Evolutionary conservation across 139 green algal species (phyloP), one percentile per base, ranked within the genome.

Genomic region (Volvox reticuliferus): DNA sequence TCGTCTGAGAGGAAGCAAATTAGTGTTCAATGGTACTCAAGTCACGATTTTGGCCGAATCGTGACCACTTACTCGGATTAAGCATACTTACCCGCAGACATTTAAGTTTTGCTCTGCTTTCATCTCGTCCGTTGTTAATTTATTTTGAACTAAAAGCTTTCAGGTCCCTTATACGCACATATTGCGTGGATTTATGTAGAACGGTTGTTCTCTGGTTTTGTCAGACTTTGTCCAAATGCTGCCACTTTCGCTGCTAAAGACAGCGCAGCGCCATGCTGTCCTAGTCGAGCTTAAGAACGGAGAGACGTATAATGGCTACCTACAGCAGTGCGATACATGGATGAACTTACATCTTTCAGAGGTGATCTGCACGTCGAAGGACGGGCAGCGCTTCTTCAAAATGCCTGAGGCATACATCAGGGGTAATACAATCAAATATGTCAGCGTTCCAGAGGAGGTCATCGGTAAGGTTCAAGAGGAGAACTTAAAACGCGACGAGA

Each of bases 341-440:
- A 99, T 99, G 98, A 99, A 99, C 91, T 96, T 99, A 20, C 98
- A 99, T 77, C 63, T 99, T 21, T 92, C 95, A 16, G 98, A 99
- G 90, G 98, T 99, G 73, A 99, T 99, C 83, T 99, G 97, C 96
- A 99, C 98, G 28, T 98, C 97, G 30, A 99, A 98, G 95, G 98
- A 99, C 75, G 98, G 98, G 9, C 97, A 99, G 92, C 89, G 96
- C 32, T 99, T 99, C 91, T 99, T 95, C 94, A 96, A 97, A 24
- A 99, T 99, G 96, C 95, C 97, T 5, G 97, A 99, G 88, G 95
- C 95, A 6, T 99, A 99, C 91, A 93, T 99, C 32, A 94, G 98
- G 0, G 98, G 98, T 80, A 99, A 99, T 95, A 99, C 98, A 6
- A 98, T 99, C 89, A 99, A 99, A 89, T 99, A 99, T 94, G 88